Conservation (phyloP, 768 basidiomycete species). For the Zangia roseola region DNA sequence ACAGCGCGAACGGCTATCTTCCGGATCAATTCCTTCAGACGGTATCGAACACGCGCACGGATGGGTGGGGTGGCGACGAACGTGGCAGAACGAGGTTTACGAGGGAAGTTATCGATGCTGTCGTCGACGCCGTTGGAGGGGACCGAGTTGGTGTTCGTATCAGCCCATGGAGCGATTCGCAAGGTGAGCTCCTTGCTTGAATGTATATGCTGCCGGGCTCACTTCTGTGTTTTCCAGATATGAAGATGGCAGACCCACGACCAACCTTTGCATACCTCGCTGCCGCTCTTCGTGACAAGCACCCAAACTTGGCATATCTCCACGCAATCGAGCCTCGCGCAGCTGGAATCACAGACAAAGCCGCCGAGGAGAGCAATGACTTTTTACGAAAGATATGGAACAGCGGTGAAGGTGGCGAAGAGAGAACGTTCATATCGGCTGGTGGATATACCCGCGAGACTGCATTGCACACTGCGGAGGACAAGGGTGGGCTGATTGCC, state of each 20-base stretch:
- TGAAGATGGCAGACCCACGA: slow-evolving; percentile 37
- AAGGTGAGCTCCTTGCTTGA: slow-evolving; percentile 28
- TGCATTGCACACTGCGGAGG: background rate
- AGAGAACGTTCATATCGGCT: too few species aligned
- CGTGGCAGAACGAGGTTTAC: slow-evolving; percentile 58
- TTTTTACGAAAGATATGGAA: slow-evolving; percentile 33
- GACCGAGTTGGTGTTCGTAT: slow-evolving; percentile 55
- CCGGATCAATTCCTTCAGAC: too few species aligned
- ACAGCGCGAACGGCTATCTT: too few species aligned
- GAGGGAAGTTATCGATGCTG: slow-evolving; percentile 52
- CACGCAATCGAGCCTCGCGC: slow-evolving; percentile 46
- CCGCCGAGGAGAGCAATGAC: slow-evolving; percentile 36
- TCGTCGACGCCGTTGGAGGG: slow-evolving; percentile 50
- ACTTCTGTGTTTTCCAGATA: slow-evolving; percentile 29
- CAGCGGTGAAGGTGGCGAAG: background rate
- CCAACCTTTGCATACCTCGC: slow-evolving; percentile 49
- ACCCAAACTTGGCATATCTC: slow-evolving; percentile 44
- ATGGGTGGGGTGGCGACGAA: slow-evolving; percentile 60
- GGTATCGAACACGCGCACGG: too few species aligned
- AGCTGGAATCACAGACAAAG: slow-evolving; percentile 5
- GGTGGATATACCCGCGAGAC: slow-evolving; percentile 2
- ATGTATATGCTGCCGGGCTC: background rate
- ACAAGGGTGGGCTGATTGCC: slow-evolving; percentile 13
- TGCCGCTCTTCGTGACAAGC: slow-evolving; percentile 32
- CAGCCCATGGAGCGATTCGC: slow-evolving; percentile 48